Base-by-base conservation (phyloP, 768 basidiomycete species). In the Wakefieldia striispora region DNA sequence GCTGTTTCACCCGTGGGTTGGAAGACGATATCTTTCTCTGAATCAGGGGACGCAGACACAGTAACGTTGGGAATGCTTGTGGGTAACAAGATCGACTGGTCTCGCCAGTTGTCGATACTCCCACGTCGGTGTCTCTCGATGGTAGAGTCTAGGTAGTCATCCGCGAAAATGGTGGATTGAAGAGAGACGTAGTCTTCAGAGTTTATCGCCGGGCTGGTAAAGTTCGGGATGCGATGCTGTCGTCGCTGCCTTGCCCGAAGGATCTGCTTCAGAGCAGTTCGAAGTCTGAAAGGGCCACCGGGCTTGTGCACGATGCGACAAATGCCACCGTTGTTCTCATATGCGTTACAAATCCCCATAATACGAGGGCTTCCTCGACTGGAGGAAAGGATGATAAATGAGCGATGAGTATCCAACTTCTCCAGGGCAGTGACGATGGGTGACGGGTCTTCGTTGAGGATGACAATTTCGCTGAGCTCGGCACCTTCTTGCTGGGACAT, bases 221-320 rank as follows among this genome's bases (percentile, higher is more conserved):
- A 60, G 27, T 46, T 58, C 12, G 51, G 40, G 3, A 56, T 49
- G 40, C 62, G 66, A 27, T 64, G 57, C 40, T 59, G 67, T 48
- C 51, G 66, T 33, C 68, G 62, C 23, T 70, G 67, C 36, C 57
- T 66, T 37, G 59, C 58, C 33, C 68, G 67, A 27, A 68, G 58
- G 6, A 68, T 56, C 34, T 68, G 77, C 59, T 83, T 84, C 51
- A 95, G 70, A 20, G 83, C 77, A 6, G 75, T 65, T 23, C 83
- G 77, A 48, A 95, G 75, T 19, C 86, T 81, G 38, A 81, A 79
- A 3, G 94, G 94, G 3, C 93, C 91, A 21, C 84, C 84, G 10
- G 94, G 94, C 65, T 97, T 97, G 78, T 86, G 89, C 12, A 95
- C 70, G 20, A 92, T 74, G n/a, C 89, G 84, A 67, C 89, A 92